Conservation (phyloP, 2,329 filamentous ascomycete species). For the Sphaerulina vaccinii region DNA sequence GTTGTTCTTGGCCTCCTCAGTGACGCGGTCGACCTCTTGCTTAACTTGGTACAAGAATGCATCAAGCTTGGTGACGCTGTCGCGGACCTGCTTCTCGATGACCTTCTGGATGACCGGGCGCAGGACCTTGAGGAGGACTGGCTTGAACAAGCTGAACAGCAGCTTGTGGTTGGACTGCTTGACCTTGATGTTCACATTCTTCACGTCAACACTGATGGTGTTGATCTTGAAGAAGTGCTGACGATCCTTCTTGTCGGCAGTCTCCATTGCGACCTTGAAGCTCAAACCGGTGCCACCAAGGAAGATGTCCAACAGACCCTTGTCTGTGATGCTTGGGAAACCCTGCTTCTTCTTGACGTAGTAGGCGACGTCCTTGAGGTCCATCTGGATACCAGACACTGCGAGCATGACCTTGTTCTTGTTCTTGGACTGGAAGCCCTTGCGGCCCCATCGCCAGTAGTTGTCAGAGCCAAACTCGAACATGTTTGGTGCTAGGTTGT, state of each 20-base stretch:
- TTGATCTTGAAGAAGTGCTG: slow-evolving; percentile 94
- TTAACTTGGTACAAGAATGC: slow-evolving; percentile 72
- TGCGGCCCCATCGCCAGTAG: slow-evolving; percentile 92
- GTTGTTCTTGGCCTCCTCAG: slow-evolving; percentile 61
- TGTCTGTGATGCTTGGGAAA: slow-evolving; percentile 84
- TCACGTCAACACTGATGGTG: slow-evolving; percentile 53
- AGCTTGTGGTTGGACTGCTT: slow-evolving; percentile 95
- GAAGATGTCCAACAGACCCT: slow-evolving; percentile 83
- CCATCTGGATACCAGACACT: slow-evolving; percentile 87
- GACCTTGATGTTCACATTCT: slow-evolving; percentile 66
- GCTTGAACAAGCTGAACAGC: slow-evolving; percentile 83
- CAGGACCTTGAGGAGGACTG: slow-evolving; percentile 78
- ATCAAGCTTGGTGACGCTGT: slow-evolving; percentile 76
- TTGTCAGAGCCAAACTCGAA: slow-evolving; percentile 88
- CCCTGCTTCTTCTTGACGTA: slow-evolving; percentile 94
- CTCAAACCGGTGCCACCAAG: slow-evolving; percentile 84
- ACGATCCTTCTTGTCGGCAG: slow-evolving; percentile 69
- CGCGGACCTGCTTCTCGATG: slow-evolving; percentile 83
- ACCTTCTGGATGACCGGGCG: slow-evolving; percentile 83
- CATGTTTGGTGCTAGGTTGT: slow-evolving; percentile 94
- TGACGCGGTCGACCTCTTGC: slow-evolving; percentile 73
- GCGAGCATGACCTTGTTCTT: slow-evolving; percentile 84
- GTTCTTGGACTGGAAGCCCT: slow-evolving; percentile 76
- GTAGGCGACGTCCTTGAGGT: slow-evolving; percentile 83
- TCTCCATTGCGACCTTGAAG: slow-evolving; percentile 88